Percentiles rank a stretch among this genome's conserved stretches.
phyloP scores from a whole-genome alignment of 139 green algal genomes.

The Chlamydomonas sphaeroides region DNA sequence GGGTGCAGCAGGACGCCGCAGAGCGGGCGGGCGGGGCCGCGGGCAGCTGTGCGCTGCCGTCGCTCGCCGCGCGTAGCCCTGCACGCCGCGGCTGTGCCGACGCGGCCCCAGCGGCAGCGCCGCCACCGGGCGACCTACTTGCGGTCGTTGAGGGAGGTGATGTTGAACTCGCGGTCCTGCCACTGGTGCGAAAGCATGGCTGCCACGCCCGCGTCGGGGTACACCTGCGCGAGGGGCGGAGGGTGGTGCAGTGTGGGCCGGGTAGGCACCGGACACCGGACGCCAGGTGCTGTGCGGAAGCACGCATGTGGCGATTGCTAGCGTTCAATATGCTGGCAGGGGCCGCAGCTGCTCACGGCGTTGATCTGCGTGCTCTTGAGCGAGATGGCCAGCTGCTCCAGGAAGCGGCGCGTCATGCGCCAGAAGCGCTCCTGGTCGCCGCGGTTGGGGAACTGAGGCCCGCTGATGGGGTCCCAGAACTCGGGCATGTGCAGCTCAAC shows the following conservation, averaged over 20 bases:
- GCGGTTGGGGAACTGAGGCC: conserved; percentile 87
- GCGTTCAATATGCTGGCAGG: too few species aligned
- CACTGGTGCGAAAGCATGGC: conserved; percentile 93
- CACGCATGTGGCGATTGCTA: too few species aligned
- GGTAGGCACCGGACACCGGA: too few species aligned
- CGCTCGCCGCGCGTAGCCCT: neutral
- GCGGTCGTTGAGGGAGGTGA: conserved; percentile 82
- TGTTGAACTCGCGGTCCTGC: conserved; percentile 67
- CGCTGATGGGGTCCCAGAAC: conserved; percentile 87
- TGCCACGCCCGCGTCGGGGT: conserved; percentile 91
- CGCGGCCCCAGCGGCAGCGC: too few species aligned
- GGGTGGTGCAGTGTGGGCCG: too few species aligned
- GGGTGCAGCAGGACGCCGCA: too few species aligned
- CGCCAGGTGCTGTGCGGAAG: too few species aligned
- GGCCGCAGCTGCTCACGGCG: too few species aligned
- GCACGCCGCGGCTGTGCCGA: too few species aligned
- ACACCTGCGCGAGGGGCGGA: conserved; percentile 67
- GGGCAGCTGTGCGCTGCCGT: too few species aligned
- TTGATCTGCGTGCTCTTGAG: conserved; percentile 21
- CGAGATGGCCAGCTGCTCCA: conserved; percentile 48
- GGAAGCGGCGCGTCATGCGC: conserved; percentile 65
- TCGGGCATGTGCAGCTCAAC: conserved; percentile 93
- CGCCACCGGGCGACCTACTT: neutral
- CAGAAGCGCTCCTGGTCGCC: conserved; percentile 88
- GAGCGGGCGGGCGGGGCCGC: too few species aligned